A percentile compares a stretch with the other conserved stretches of the same genome.
phyloP scores from a whole-genome alignment of 73 alveolate species.

The Paramecium sexaurelia region DNA sequence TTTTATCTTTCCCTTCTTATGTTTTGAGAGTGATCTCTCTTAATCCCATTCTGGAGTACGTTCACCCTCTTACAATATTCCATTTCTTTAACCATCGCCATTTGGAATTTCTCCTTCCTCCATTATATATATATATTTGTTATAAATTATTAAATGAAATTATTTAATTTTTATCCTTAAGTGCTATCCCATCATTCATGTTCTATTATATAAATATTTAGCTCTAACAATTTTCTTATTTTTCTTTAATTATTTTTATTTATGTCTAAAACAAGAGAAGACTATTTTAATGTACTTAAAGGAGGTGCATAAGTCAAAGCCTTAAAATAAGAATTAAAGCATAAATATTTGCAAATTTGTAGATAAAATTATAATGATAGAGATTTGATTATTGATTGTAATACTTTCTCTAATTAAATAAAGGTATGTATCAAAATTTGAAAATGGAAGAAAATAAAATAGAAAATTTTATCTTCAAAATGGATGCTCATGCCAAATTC shows the following conservation, averaged over 20 bases:
- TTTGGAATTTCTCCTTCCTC: conserved; percentile 18
- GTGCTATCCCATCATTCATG: too few species aligned
- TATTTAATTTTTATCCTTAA: background rate
- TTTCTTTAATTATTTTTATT: background rate
- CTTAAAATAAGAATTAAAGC: background rate
- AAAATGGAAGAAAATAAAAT: background rate
- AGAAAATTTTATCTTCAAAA: background rate
- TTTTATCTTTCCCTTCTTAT: background rate
- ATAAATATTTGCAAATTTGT: background rate
- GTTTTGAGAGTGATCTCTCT: background rate
- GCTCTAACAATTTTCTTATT: background rate
- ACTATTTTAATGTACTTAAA: background rate
- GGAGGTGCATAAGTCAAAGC: background rate
- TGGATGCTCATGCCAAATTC: background rate
- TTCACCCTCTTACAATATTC: background rate
- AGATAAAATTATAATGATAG: background rate
- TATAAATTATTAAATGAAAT: background rate
- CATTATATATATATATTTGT: background rate
- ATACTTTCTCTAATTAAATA: background rate
- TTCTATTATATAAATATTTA: too few species aligned
- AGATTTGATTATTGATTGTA: background rate
- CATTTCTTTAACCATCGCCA: background rate
- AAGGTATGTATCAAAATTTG: background rate
- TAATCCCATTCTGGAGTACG: conserved; percentile 50
- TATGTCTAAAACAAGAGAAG: background rate